phyloP scores from a whole-genome alignment of 1,139 yeast genomes.

The Pichia sp. region DNA sequence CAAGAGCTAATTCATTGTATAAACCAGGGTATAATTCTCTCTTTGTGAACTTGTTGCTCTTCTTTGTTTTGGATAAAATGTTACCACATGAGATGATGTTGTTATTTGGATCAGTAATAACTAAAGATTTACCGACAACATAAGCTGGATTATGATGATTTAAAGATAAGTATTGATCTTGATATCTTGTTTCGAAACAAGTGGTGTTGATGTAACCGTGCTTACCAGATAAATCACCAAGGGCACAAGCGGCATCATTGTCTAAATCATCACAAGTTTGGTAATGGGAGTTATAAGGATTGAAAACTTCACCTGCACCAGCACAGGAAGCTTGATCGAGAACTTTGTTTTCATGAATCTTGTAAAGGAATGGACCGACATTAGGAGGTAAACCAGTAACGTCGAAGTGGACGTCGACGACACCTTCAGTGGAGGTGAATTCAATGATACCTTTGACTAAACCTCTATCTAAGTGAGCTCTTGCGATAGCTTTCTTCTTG shows the following conservation, averaged over 20 bases:
- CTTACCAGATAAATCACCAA: constrained; percentile 63
- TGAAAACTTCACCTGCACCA: constrained; percentile 48
- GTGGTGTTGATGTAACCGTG: constrained; percentile 59
- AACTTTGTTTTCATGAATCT: constrained; percentile 50
- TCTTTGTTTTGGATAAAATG: constrained; percentile 27
- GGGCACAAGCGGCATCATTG: constrained; percentile 53
- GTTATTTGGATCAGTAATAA: constrained; percentile 49
- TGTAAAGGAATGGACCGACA: constrained; percentile 59
- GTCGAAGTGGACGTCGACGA: constrained; percentile 54
- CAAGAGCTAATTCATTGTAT: neutral
- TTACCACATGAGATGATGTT: constrained; percentile 54
- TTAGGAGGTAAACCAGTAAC: constrained; percentile 53
- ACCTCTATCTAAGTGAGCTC: constrained; percentile 35
- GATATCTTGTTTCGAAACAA: constrained; percentile 51
- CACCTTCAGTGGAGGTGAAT: constrained; percentile 34
- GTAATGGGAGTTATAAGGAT: constrained; percentile 45
- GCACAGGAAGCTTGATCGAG: constrained; percentile 48
- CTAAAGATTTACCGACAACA: constrained; percentile 51
- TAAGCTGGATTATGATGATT: constrained; percentile 46
- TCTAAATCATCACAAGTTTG: constrained; percentile 35
- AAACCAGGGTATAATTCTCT: neutral
- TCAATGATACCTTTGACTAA: constrained; percentile 34
- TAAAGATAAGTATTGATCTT: constrained; percentile 54
- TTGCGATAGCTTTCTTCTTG: constrained; percentile 29
- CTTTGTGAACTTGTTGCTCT: constrained; percentile 13